These are phyloP conservation scores for Alternaria rosae DNA, from an alignment of 2,329 filamentous ascomycete genomes.

Conservation along the genomic window DNA sequence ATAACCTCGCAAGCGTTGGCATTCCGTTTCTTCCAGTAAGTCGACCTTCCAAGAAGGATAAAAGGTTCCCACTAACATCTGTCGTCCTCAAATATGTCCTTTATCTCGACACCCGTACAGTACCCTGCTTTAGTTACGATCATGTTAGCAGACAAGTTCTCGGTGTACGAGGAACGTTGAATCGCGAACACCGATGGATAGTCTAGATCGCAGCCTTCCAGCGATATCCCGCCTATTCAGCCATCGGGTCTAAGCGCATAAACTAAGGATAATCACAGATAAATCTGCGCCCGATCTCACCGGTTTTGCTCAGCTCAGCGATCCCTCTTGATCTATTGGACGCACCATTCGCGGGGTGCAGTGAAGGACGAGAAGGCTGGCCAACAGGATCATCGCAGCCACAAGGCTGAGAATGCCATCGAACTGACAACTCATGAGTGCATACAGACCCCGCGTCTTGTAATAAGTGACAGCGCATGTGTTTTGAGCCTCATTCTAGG, in stretches of 20 bases:
- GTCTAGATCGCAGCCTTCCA: not conserved
- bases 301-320: not conserved
- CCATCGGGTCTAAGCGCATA: not conserved
- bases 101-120: not conserved
- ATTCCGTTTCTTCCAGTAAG: not conserved
- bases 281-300: conserved; percentile 5
- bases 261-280: not conserved
- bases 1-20: not conserved
- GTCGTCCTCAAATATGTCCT: not conserved
- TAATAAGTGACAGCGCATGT: not conserved
- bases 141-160: accelerated
- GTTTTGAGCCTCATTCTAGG: conserved; percentile 1
- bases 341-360: not conserved
- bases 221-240: not conserved
- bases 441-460: not conserved
- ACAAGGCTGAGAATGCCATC: conserved; percentile 1
- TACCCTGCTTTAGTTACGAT: not conserved
- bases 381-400: conserved; percentile 1
- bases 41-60: not conserved
- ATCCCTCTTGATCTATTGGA: not conserved
- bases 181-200: not conserved
- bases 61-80: accelerated
- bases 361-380: conserved; percentile 4
- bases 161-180: not conserved
- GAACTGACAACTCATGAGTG: conserved; percentile 10